Evolutionary conservation across 2,329 filamentous ascomycete genomes (phyloP).

Genomic region (Neospermospora avenae): DNA sequence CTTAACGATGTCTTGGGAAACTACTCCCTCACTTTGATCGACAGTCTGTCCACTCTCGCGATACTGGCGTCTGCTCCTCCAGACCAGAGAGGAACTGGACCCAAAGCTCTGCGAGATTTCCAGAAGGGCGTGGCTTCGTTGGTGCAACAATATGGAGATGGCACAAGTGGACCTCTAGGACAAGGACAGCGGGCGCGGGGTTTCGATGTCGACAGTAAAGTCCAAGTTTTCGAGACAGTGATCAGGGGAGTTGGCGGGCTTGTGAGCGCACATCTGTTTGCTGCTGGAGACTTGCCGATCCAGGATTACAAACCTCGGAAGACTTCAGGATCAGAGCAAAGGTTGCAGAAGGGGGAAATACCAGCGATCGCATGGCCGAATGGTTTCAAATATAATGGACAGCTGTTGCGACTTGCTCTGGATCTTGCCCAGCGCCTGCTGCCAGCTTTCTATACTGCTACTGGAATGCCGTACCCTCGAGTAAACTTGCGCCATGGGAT

Average conservation of each 20-base stretch:
- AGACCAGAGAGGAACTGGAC: conserved; percentile 48
- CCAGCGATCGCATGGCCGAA: conserved; percentile 67
- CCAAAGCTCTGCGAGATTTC: conserved; percentile 68
- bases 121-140: conserved; percentile 75
- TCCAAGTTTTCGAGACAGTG: conserved; percentile 97
- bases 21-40: conserved; percentile 92
- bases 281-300: conserved; percentile 85
- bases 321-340: conserved; percentile 24
- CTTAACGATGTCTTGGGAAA: conserved; percentile 96
- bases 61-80: conserved; percentile 78
- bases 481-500: conserved; percentile 90
- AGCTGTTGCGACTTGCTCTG: conserved; percentile 82
- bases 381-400: conserved; percentile 81
- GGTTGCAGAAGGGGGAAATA: conserved; percentile 44
- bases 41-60: conserved; percentile 90
- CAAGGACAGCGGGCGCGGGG: conserved; percentile 71
- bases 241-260: conserved; percentile 90
- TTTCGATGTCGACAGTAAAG: conserved; percentile 95
- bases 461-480: conserved; percentile 89
- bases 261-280: conserved; percentile 90
- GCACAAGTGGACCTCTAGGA: conserved; percentile 63
- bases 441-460: conserved; percentile 87
- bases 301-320: conserved; percentile 62
- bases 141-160: conserved; percentile 84
- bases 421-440: conserved; percentile 82